Evolutionary conservation across 306 rosid species (phyloP), one percentile per base, ranked within the genome.

Genomic region (Sindora glabra): DNA sequence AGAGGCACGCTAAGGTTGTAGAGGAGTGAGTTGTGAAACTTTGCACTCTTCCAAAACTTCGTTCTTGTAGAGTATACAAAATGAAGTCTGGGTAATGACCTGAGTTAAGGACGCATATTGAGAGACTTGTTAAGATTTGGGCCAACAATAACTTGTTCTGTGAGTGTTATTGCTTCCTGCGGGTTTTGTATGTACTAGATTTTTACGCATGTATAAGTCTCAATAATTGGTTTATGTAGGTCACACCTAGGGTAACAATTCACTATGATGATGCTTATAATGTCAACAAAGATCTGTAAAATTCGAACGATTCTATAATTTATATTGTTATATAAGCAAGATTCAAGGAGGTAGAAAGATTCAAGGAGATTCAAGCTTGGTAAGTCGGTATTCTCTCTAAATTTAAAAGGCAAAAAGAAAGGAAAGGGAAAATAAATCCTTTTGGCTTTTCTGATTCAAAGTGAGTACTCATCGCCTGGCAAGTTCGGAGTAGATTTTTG

Each of bases 41-140:
- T 3, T 47, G 25, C 39, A 24, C 16, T 29, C 54, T 36, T 40
- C 27, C 61, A 60, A 50, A 33, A 33, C 50, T 67, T 27, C 16
- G 48, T 64, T 60, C 79, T 27, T 75, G 73, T 67, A 60, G 57
- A 59, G 67, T 57, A 16, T 58, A 18, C 59, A 42, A 15, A 30
- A 30, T 47, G 68, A 26, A 48, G 55, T 55, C 41, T 10, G 15
- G 25, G 70, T 67, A 46, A 49, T 36, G 56, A 27, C 39, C 34
- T 13, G 34, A 40, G 62, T 33, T 77, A 11, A 7, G 42, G 26
- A 6, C 9, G 23, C 24, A 52, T 62, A 54, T 62, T 62, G 63
- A 77, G 55, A 62, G 69, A 74, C 5, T 54, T 54, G 59, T 44
- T 68, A 4, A 44, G 12, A 15, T 59, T 54, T 32, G 48, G 47